phyloP scores from a whole-genome alignment of 306 rosid genomes.

The Crataegus laevigata region DNA sequence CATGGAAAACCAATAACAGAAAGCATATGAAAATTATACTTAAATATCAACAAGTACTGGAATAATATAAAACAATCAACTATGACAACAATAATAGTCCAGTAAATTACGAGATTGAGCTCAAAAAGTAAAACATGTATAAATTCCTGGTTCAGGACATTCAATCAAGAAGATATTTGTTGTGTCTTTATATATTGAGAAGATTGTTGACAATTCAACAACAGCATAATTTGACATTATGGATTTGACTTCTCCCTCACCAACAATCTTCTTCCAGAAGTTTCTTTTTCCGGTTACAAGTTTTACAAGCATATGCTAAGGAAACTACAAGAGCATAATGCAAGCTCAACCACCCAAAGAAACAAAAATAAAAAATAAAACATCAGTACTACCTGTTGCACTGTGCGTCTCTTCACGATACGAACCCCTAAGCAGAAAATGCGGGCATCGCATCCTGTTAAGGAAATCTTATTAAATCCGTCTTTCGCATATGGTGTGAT shows the following conservation, averaged over 20 bases:
- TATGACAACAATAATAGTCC: not conserved
- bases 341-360: not conserved
- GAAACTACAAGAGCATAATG: not conserved
- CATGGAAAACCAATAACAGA: not conserved
- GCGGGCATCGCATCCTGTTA: constrained; percentile 87
- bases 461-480: constrained; percentile 79
- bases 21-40: not conserved
- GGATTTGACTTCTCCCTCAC: not conserved
- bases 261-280: not conserved
- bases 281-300: not conserved
- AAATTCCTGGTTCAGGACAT: not conserved
- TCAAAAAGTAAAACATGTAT: not conserved
- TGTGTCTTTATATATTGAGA: not conserved
- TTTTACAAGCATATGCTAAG: not conserved
- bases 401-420: constrained; percentile 64
- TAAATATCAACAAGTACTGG: not conserved
- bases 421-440: constrained; percentile 91
- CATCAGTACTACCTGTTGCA: constrained; percentile 63
- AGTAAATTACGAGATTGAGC: not conserved
- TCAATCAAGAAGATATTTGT: not conserved
- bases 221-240: not conserved
- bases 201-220: not conserved
- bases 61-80: not conserved
- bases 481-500: constrained; percentile 73
- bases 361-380: not conserved